Evolutionary conservation across 1,284 basidiomycete species (phyloP).

Genomic region (Lignosus rhinocerotis): DNA sequence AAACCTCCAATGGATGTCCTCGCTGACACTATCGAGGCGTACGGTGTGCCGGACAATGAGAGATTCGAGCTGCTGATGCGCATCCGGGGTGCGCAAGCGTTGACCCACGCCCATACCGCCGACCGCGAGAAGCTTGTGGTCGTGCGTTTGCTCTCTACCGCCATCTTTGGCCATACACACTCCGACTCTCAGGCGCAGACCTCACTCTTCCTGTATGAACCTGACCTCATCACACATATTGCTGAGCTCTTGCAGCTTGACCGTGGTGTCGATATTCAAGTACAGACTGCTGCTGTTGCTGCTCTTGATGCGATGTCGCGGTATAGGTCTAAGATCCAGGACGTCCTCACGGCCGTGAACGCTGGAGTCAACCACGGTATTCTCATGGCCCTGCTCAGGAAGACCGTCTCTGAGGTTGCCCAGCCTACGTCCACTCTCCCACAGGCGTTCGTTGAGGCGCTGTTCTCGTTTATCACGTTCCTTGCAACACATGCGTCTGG

Average conservation of each 20-base stretch:
- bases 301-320: constrained; percentile 89
- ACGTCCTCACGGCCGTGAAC: constrained; percentile 90
- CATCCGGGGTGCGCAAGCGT: constrained; percentile 75
- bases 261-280: constrained; percentile 60
- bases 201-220: constrained; percentile 92
- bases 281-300: constrained; percentile 84
- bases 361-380: constrained; percentile 97
- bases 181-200: constrained; percentile 77
- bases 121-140: constrained; percentile 82
- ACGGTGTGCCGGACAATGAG: constrained; percentile 80
- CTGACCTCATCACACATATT: constrained; percentile 84
- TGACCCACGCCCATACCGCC: constrained; percentile 57
- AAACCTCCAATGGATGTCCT: constrained; percentile 75
- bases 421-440: constrained; percentile 67
- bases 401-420: constrained; percentile 72
- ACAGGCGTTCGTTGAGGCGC: constrained; percentile 82
- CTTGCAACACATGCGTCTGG: constrained; percentile 84
- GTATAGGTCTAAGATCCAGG: constrained; percentile 81
- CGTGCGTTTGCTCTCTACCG: constrained; percentile 84
- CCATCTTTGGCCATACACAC: constrained; percentile 87
- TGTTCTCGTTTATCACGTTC: constrained; percentile 87
- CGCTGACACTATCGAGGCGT: constrained; percentile 70
- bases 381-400: constrained; percentile 84
- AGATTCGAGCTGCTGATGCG: constrained; percentile 90
- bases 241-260: constrained; percentile 89